Conservation (phyloP, 148 eudicot genomes). For the Selenicereus undatus region DNA sequence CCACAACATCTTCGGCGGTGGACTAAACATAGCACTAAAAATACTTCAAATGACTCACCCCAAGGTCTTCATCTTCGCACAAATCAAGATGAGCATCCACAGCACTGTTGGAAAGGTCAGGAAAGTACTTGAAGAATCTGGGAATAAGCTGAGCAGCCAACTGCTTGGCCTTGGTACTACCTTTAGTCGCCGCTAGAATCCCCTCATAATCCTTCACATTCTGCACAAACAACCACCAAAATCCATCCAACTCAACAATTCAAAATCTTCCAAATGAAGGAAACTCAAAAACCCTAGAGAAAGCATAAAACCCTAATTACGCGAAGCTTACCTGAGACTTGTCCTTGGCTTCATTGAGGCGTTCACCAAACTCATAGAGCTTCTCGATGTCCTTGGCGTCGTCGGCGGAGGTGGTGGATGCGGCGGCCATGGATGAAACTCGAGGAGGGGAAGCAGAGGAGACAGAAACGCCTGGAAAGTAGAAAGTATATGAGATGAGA, state of each 20-base stretch:
- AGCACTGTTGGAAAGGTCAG: constrained; percentile 50
- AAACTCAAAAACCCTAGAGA: constrained; percentile 30
- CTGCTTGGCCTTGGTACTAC: constrained; percentile 78
- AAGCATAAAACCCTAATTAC: constrained; percentile 11
- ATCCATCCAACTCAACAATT: background rate
- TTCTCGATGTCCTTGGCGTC: constrained; percentile 69
- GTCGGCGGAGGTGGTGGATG: constrained; percentile 25
- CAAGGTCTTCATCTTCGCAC: constrained; percentile 91
- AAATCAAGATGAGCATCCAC: constrained; percentile 82
- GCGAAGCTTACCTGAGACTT: constrained; percentile 64
- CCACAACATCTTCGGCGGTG: background rate
- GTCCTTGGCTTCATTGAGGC: constrained; percentile 82
- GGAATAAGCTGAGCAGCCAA: constrained; percentile 97
- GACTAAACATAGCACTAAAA: background rate
- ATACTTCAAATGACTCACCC: constrained; percentile 49
- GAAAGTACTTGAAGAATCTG: constrained; percentile 80
- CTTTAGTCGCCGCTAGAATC: constrained; percentile 60
- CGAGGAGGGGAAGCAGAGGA: constrained; percentile 9
- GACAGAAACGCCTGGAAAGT: constrained; percentile 15
- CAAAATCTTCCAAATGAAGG: background rate
- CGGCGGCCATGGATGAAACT: constrained; percentile 39
- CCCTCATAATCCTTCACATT: constrained; percentile 62
- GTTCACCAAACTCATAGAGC: constrained; percentile 85
- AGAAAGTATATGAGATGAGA: constrained; percentile 3
- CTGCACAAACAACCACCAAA: constrained; percentile 27